Percentiles rank a stretch among this genome's conserved stretches.
These are phyloP conservation scores for Leptographium galeiforme DNA, from an alignment of 2,329 filamentous ascomycete genomes.

Conservation along the genomic window DNA sequence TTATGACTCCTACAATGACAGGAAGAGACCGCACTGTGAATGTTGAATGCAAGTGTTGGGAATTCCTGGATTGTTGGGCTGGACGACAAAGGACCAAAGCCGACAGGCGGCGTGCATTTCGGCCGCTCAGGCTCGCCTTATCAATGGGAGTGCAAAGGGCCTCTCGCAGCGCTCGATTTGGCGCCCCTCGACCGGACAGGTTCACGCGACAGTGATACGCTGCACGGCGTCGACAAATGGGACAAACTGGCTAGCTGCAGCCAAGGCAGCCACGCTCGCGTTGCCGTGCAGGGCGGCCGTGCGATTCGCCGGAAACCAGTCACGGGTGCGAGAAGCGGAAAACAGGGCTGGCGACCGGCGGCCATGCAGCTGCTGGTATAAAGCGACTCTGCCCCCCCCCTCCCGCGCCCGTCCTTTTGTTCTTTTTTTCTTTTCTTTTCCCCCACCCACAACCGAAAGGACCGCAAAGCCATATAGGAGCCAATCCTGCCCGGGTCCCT, in stretches of 20 bases:
- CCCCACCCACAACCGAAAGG: constrained; percentile 39
- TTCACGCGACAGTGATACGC: not conserved
- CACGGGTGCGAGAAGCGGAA: not conserved
- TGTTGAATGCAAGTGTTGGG: no score
- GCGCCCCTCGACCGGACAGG: no score
- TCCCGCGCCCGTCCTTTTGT: constrained; percentile 21
- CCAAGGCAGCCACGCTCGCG: constrained; percentile 9
- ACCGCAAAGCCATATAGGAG: constrained; percentile 44
- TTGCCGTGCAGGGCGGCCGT: constrained; percentile 1
- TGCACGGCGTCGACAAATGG: not conserved
- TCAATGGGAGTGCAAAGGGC: not conserved
- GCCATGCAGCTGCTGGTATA: constrained; percentile 15
- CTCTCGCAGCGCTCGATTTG: not conserved
- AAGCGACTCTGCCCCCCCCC: constrained; percentile 19
- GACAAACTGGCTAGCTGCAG: not conserved
- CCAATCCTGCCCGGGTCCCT: constrained; percentile 42
- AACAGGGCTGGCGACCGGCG: constrained; percentile 6
- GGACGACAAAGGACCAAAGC: no score
- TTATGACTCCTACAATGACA: no score
- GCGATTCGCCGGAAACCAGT: constrained; percentile 2
- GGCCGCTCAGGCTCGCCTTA: no score
- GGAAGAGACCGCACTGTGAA: no score
- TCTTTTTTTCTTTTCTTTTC: constrained; percentile 35
- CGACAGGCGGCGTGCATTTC: no score
- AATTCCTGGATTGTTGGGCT: no score